phyloP scores from a whole-genome alignment of 257 asterid genomes.

The Nicotiana noctiflora region DNA sequence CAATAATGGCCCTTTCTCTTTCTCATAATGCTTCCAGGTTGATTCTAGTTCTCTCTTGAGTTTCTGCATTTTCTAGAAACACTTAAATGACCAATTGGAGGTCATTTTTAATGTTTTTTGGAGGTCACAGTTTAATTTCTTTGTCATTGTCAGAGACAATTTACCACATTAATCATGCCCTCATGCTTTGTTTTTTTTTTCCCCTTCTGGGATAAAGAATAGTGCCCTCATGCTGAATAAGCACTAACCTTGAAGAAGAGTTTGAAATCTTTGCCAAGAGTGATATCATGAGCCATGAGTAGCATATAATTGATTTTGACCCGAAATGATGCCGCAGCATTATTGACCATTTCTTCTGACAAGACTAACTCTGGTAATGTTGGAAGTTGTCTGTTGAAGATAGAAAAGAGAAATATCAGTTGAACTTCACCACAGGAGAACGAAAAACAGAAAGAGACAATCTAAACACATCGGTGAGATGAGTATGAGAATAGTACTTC shows the following conservation, averaged over 20 bases:
- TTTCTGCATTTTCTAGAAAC: neutral
- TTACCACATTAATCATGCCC: neutral
- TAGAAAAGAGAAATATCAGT: conserved; percentile 19
- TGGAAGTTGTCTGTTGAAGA: conserved; percentile 49
- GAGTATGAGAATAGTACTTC: conserved; percentile 36
- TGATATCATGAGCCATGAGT: conserved; percentile 96
- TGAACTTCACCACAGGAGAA: conserved; percentile 10
- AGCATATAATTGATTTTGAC: conserved; percentile 80
- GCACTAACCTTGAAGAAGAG: conserved; percentile 81
- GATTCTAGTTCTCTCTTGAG: neutral
- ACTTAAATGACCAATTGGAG: neutral
- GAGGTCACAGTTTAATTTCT: neutral
- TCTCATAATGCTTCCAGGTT: neutral
- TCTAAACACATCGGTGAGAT: neutral
- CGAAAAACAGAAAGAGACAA: neutral
- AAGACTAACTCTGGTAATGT: conserved; percentile 77
- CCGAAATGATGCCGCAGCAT: conserved; percentile 91
- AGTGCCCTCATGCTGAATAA: neutral
- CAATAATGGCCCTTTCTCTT: neutral
- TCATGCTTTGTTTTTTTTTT: neutral
- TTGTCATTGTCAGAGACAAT: neutral
- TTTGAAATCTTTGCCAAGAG: conserved; percentile 90
- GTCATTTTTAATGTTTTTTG: neutral
- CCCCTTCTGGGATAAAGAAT: neutral
- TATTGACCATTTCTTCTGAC: conserved; percentile 93